Percentiles rank a stretch among this genome's conserved stretches.
Evolutionary conservation across 805 yeast genomes (phyloP).

Genomic region (Kluyveromyces lactis): DNA sequence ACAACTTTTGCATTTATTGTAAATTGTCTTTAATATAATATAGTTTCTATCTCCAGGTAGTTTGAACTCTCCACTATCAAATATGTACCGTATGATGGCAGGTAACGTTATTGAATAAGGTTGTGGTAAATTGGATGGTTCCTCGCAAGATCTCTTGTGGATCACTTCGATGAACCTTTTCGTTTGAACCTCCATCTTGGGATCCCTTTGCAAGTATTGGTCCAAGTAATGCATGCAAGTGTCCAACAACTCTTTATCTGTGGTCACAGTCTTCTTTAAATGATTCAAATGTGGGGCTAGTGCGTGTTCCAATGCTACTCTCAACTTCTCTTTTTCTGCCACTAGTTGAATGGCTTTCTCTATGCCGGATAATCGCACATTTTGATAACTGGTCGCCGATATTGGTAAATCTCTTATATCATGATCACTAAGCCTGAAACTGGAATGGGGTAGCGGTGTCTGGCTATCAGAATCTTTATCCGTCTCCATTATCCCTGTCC

Average conservation of each 20-base stretch:
- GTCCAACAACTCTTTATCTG: conserved; percentile 21
- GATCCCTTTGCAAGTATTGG: conserved; percentile 11
- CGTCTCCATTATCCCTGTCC: not conserved
- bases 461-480: not conserved
- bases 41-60: conserved; percentile 22
- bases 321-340: conserved; percentile 17
- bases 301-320: conserved; percentile 15
- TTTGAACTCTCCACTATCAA: conserved; percentile 10
- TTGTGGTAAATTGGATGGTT: conserved; percentile 15
- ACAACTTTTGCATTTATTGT: conserved; percentile 21
- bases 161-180: conserved; percentile 14
- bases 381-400: conserved; percentile 32
- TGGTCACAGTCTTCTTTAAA: conserved; percentile 10
- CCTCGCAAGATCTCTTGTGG: conserved; percentile 5
- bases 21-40: conserved; percentile 18
- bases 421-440: not conserved
- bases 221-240: conserved; percentile 10
- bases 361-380: conserved; percentile 77
- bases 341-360: conserved; percentile 11
- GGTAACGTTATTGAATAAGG: conserved; percentile 25
- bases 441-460: not conserved
- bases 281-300: conserved; percentile 16
- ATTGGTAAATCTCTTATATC: conserved; percentile 2
- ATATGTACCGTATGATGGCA: conserved; percentile 14
- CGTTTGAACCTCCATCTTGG: conserved; percentile 9